Percentiles rank a stretch among this genome's conserved stretches.
Conservation (phyloP, 2,329 filamentous ascomycete species). For the Zymoseptoria passerinii region DNA sequence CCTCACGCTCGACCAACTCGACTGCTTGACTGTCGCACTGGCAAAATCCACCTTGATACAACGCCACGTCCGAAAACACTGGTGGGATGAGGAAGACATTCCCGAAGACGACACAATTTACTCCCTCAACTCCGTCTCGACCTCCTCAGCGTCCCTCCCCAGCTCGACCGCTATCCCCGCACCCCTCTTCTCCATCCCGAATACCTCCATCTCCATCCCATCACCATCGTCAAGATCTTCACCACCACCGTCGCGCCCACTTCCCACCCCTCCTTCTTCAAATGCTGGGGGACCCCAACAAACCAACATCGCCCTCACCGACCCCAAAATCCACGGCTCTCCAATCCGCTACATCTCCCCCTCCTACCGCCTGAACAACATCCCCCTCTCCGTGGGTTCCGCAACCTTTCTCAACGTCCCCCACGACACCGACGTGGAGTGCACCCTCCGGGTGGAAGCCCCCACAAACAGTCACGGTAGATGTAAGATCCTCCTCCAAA, state of each 20-base stretch:
- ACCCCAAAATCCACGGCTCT: conserved; percentile 23
- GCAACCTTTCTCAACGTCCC: conserved; percentile 24
- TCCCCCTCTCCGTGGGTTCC: conserved; percentile 16
- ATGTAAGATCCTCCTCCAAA: conserved; percentile 21
- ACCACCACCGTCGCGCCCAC: not conserved
- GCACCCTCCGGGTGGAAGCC: conserved; percentile 21
- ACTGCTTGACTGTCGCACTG: conserved; percentile 18
- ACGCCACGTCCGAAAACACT: conserved; percentile 17
- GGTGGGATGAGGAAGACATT: conserved; percentile 19
- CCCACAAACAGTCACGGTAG: conserved; percentile 3
- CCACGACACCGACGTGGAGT: conserved; percentile 22
- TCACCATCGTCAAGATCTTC: conserved; percentile 9
- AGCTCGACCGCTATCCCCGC: not conserved
- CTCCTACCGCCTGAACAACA: conserved; percentile 13
- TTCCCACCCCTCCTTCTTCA: not conserved
- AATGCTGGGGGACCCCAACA: not conserved
- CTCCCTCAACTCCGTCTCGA: conserved; percentile 14
- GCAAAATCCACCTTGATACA: conserved; percentile 18
- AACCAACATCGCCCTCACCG: conserved; percentile 21
- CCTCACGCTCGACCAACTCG: conserved; percentile 18
- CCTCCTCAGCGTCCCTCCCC: conserved; percentile 15
- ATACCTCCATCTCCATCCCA: conserved; percentile 10
- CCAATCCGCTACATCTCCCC: conserved; percentile 21
- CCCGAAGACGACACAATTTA: conserved; percentile 16
- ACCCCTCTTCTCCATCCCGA: conserved; percentile 1